Evolutionary conservation across 306 rosid species (phyloP).

Genomic region (Dalbergia cochinchinensis): DNA sequence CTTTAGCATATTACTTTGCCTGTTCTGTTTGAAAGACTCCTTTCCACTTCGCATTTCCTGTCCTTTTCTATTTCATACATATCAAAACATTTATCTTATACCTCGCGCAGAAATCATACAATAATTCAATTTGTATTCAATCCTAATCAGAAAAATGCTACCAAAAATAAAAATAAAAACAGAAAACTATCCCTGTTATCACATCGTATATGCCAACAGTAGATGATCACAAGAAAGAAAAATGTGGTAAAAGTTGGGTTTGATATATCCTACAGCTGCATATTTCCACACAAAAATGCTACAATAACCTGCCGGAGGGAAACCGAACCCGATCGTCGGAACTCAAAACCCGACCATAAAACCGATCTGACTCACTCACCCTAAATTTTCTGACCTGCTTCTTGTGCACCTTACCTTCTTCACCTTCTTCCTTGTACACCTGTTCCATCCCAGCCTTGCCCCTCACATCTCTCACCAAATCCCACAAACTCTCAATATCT

Average conservation of each 20-base stretch:
- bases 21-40: not conserved
- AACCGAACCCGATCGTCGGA: slow-evolving; percentile 51
- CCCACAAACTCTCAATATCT: slow-evolving; percentile 55
- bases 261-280: not conserved
- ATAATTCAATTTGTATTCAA: not conserved
- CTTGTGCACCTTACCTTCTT: slow-evolving; percentile 1
- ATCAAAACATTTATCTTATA: not conserved
- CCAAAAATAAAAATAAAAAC: not conserved
- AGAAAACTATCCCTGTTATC: not conserved
- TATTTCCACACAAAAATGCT: too few species aligned
- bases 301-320: slow-evolving; percentile 62
- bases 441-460: slow-evolving; percentile 40
- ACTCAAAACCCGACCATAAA: slow-evolving; percentile 34
- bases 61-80: not conserved
- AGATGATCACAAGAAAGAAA: too few species aligned
- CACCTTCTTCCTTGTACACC: slow-evolving; percentile 40
- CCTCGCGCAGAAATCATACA: not conserved
- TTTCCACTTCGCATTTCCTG: not conserved
- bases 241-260: not conserved
- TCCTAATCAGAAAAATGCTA: not conserved
- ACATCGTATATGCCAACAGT: too few species aligned
- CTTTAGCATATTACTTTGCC: too few species aligned
- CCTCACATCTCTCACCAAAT: slow-evolving; percentile 52
- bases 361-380: slow-evolving; percentile 68
- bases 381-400: slow-evolving; percentile 15